Conservation (phyloP, 345 rosid genomes). For the Salix udensis region DNA sequence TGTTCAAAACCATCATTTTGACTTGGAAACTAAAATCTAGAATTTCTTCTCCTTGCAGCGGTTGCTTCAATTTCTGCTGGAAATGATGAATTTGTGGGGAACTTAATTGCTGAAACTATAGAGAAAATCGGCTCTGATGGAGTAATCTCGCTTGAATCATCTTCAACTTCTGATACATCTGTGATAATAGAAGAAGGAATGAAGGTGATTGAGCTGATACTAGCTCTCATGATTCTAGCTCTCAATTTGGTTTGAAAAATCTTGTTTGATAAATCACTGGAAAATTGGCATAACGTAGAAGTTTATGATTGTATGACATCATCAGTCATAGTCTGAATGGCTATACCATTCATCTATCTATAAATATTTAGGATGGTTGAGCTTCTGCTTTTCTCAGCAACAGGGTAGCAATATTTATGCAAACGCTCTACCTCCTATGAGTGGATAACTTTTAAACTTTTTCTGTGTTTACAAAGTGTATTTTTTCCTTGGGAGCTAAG, state of each 20-base stretch:
- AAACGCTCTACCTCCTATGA: neutral
- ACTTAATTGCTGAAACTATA: conserved; percentile 65
- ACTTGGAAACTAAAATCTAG: neutral
- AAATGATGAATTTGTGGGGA: conserved; percentile 69
- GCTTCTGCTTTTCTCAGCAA: neutral
- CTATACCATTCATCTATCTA: neutral
- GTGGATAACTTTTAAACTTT: neutral
- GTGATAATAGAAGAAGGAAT: conserved; percentile 80
- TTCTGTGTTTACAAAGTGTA: neutral
- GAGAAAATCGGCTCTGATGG: conserved; percentile 85
- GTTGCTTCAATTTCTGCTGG: conserved; percentile 95
- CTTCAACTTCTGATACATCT: conserved; percentile 64
- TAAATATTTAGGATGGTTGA: neutral
- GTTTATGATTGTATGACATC: neutral
- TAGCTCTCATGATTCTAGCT: too few species aligned
- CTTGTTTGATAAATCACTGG: neutral
- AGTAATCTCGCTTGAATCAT: conserved; percentile 70
- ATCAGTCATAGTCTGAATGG: neutral
- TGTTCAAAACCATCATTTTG: neutral
- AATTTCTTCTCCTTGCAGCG: conserved; percentile 36
- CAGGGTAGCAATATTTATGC: neutral
- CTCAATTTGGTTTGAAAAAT: neutral
- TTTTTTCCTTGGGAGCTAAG: neutral
- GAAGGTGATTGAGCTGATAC: conserved; percentile 52
- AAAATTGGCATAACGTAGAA: neutral